Base-by-base conservation (phyloP, 2,329 filamentous ascomycete genomes). In the Ophiostoma perfectum region DNA sequence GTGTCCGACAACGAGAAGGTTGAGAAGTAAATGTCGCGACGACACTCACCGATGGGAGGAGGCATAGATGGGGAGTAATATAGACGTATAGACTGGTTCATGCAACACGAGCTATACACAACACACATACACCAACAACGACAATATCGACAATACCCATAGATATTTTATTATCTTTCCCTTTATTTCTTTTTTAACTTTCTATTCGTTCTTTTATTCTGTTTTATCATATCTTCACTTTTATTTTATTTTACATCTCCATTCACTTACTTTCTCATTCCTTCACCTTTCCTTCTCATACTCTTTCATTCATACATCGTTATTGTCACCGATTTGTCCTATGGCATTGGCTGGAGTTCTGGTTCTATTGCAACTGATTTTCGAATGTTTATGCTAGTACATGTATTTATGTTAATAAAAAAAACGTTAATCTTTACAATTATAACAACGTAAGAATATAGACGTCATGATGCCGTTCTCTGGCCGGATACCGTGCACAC, bases 111-210 rank as follows among this genome's bases (percentile, higher is more conserved):
- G 9, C 55, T 60, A 60, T 60, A 38, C 55, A 60, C 4, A 14
- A 60, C 27, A 60, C 55, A 36, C 5, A 60, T 38, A 60, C n/a
- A 60, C 55, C 16, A 60, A 55, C 18, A 55, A 38, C 55, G 27
- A 60, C 55, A 60, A 38, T 60, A 60, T 38, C 55, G 55, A 60
- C 55, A 60, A 60, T 60, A 38, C 55, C 55, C 55, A 60, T 60
- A 60, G 55, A 60, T 60, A 38, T 14, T 12, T 14, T 38, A 14
- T 60, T 38, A 5, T 5, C 36, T 60, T 60, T 55, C 16, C 16
- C 14, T 3, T 52, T 14, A 38, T 38, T 38, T 8, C 18, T 58
- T 36, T 60, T 7, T 14, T 60, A 14, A 39, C 55, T 60, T 16
- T 14, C 45, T 49, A 5, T 49, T 14, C 45, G 11, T 14, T 18